phyloP scores from a whole-genome alignment of 768 basidiomycete genomes.

The Tylopilus sp. region DNA sequence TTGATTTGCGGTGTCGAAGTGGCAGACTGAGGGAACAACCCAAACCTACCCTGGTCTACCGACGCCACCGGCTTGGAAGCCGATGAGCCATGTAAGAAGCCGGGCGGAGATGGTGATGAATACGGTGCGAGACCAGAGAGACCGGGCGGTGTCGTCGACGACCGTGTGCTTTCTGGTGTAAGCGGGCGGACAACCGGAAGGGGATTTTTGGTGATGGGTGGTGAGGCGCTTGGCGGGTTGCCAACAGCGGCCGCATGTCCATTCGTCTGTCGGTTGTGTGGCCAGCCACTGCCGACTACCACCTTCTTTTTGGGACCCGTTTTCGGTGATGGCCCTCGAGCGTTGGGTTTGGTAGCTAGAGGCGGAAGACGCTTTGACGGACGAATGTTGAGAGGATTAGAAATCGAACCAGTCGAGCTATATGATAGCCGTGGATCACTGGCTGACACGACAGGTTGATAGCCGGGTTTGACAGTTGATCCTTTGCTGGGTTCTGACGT shows the following conservation, averaged over 20 bases:
- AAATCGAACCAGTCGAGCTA: slow-evolving; percentile 41
- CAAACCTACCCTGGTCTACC: slow-evolving; percentile 19
- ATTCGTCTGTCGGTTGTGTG: slow-evolving; percentile 30
- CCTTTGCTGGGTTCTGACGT: slow-evolving; percentile 12
- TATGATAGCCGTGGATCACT: slow-evolving; percentile 33
- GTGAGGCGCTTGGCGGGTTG: slow-evolving; percentile 13
- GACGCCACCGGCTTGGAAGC: slow-evolving; percentile 19
- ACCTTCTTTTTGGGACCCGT: slow-evolving; percentile 20
- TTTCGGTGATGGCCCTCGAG: slow-evolving; percentile 13
- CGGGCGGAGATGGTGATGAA: slow-evolving; percentile 34
- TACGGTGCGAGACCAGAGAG: slow-evolving; percentile 31
- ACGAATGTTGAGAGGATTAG: slow-evolving; percentile 54
- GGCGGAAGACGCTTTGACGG: slow-evolving; percentile 37
- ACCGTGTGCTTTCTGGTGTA: slow-evolving; percentile 33
- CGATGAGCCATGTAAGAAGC: slow-evolving; percentile 32
- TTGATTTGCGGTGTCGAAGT: slow-evolving; percentile 28
- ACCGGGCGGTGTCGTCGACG: slow-evolving; percentile 32
- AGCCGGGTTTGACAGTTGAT: slow-evolving; percentile 17
- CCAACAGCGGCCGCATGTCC: slow-evolving; percentile 20
- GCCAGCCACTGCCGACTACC: slow-evolving; percentile 50
- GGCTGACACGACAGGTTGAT: slow-evolving; percentile 28
- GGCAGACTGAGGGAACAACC: slow-evolving; percentile 14
- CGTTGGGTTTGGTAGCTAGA: slow-evolving; percentile 3
- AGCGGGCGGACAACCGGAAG: slow-evolving; percentile 18
- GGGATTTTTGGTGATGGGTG: slow-evolving; percentile 8